Base-by-base conservation (phyloP, 768 basidiomycete genomes). In the Termitomyces sp. region DNA sequence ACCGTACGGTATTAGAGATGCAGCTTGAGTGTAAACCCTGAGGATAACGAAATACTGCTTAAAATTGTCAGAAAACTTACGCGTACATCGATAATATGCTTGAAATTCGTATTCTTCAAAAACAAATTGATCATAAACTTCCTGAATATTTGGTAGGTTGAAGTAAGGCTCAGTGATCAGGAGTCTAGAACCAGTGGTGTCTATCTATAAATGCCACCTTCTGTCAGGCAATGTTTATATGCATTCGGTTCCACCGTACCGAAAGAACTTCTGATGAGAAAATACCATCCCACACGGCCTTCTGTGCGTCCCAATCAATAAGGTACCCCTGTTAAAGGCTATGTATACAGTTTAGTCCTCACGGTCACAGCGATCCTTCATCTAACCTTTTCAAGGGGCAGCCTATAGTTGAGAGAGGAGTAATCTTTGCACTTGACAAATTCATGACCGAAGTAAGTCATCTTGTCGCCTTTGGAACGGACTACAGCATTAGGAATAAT, bases 61-160 rank as follows among this genome's bases (percentile, higher is more conserved):
- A 34, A 57, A 43, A 55, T 53, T 54, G 14, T 44, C 18, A 47
- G 37, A 24, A 43, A 24, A 77, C 90, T 68, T 72, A 96, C 95
- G 88, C 53, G 92, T 84, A 66, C 85, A 86, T 29, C 94, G 82
- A 66, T 83, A 78, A 69, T 91, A 94, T 47, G 90, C 85, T 47
- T 80, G 77, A 68, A 96, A 97, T 65, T 95, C 94, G 74, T 94
- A 98, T 72, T 98, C 94, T 69, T 98, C 95, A 65, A 97, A 98
- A 2, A 96, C 79, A 68, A 98, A 90, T 71, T 98, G 93, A 68
- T 98, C 95, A 65, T 95, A 94, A 34, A 91, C 81, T 27, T 94
- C 91, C 72, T 94, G 92, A 13, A 97, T 83, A 67, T 92, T 94
- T 26, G 92, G 90, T 9, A 95, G 76, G 73, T 98, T 94, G 79